phyloP scores from a whole-genome alignment of 106 monocot species.

The Triglochin maritima region DNA sequence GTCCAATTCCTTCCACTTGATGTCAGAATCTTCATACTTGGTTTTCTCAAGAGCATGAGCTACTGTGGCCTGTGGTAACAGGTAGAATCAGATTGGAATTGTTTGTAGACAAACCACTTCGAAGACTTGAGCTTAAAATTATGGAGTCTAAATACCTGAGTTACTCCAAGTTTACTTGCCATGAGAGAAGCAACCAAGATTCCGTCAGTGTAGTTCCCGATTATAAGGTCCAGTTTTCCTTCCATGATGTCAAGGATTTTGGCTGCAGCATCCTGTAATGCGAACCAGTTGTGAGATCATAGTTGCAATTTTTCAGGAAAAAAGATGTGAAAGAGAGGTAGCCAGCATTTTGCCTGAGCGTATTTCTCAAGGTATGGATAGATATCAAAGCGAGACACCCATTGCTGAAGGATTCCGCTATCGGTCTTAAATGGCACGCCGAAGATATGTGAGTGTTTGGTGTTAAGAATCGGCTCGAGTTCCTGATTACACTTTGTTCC shows the following conservation, averaged over 20 bases:
- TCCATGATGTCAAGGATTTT: constrained; percentile 61
- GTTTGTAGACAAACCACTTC: too few species aligned
- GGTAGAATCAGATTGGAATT: not conserved
- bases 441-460: constrained; percentile 73
- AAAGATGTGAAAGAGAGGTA: not conserved
- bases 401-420: constrained; percentile 48
- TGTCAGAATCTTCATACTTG: constrained; percentile 85
- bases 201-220: constrained; percentile 92
- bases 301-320: not conserved
- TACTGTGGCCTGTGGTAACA: constrained; percentile 48
- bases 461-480: constrained; percentile 64
- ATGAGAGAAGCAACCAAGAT: constrained; percentile 87
- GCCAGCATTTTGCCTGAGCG: constrained; percentile 37
- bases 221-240: constrained; percentile 87
- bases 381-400: constrained; percentile 94
- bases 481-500: constrained; percentile 96
- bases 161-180: constrained; percentile 74
- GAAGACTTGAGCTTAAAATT: not conserved
- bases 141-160: constrained; percentile 41
- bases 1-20: constrained; percentile 82
- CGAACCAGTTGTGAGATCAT: not conserved
- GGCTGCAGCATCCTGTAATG: constrained; percentile 47
- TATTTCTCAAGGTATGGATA: constrained; percentile 96
- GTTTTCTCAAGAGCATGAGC: constrained; percentile 97
- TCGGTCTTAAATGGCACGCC: constrained; percentile 82